Percentiles rank a stretch among this genome's conserved stretches.
Conservation (phyloP, 805 yeast genomes). For the Blastobotrys americana region DNA sequence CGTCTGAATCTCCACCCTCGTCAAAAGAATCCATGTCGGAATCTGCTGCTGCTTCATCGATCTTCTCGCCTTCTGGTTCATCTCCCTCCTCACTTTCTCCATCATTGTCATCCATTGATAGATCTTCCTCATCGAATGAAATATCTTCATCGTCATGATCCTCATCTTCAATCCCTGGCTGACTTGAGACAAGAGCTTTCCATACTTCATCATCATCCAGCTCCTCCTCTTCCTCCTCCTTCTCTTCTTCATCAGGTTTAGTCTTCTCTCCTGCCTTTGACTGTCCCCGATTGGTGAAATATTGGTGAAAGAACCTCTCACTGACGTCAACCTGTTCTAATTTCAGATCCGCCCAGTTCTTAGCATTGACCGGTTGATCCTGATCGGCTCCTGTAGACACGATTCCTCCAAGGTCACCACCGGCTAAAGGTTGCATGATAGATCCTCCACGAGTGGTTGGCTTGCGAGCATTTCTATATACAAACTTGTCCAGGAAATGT, state of each 20-base stretch:
- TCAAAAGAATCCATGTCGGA: slow-evolving; percentile 28
- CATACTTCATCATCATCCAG: slow-evolving; percentile 62
- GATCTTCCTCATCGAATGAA: background rate
- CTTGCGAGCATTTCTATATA: slow-evolving; percentile 86
- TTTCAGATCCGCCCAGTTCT: slow-evolving; percentile 65
- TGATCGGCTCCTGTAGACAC: slow-evolving; percentile 9
- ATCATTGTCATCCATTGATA: slow-evolving; percentile 12
- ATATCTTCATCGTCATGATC: slow-evolving; percentile 40
- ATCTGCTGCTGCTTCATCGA: slow-evolving; percentile 30
- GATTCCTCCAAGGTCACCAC: slow-evolving; percentile 39
- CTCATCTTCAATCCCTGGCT: slow-evolving; percentile 64
- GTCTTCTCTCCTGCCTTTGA: slow-evolving; percentile 24
- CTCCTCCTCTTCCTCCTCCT: slow-evolving; percentile 35
- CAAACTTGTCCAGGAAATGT: slow-evolving; percentile 92
- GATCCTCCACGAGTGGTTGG: slow-evolving; percentile 73
- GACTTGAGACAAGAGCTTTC: slow-evolving; percentile 68
- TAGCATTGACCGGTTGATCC: slow-evolving; percentile 66
- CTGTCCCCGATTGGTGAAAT: slow-evolving; percentile 58
- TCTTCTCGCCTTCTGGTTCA: slow-evolving; percentile 34
- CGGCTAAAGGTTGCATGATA: slow-evolving; percentile 96
- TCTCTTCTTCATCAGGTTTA: slow-evolving; percentile 28
- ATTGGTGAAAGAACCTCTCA: slow-evolving; percentile 81
- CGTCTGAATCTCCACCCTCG: slow-evolving; percentile 25
- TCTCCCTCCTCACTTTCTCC: slow-evolving; percentile 24
- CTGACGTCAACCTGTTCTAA: slow-evolving; percentile 69